Evolutionary conservation across 352 stramenopile species (phyloP).

Genomic region (Blastocystis sp.): DNA sequence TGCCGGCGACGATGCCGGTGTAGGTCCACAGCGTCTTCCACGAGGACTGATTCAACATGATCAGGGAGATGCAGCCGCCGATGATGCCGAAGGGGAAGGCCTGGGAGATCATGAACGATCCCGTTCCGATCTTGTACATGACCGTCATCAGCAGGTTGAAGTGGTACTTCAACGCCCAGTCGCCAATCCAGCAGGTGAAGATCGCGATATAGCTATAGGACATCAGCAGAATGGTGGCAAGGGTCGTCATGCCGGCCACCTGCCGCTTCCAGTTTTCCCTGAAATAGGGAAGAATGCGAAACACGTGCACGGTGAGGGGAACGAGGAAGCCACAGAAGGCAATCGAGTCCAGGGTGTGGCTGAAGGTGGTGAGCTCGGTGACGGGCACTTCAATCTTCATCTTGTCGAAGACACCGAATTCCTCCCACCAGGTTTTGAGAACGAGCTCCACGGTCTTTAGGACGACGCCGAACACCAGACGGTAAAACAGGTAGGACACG

Average conservation of each 20-base stretch:
- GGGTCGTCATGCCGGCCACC: neutral
- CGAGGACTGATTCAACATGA: slow-evolving; percentile 26
- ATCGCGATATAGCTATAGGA: slow-evolving; percentile 37
- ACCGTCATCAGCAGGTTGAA: slow-evolving; percentile 56
- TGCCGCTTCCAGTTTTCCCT: neutral
- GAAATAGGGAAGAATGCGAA: slow-evolving; percentile 33
- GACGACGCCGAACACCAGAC: slow-evolving; percentile 54
- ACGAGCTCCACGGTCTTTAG: slow-evolving; percentile 29
- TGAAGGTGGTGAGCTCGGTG: neutral
- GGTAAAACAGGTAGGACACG: slow-evolving; percentile 55
- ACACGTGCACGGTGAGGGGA: slow-evolving; percentile 12
- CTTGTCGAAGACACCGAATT: slow-evolving; percentile 46
- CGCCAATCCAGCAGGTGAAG: neutral
- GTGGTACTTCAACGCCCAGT: slow-evolving; percentile 20
- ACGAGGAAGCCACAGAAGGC: slow-evolving; percentile 48
- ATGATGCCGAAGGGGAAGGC: slow-evolving; percentile 44
- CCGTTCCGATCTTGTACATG: slow-evolving; percentile 8
- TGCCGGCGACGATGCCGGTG: neutral
- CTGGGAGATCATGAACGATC: slow-evolving; percentile 49
- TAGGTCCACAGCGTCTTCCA: slow-evolving; percentile 62
- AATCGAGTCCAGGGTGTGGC: slow-evolving; percentile 47
- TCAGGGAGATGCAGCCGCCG: slow-evolving; percentile 27
- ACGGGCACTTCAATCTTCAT: slow-evolving; percentile 29
- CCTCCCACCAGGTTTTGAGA: slow-evolving; percentile 28
- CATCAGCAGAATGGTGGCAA: slow-evolving; percentile 28